These are phyloP conservation scores for Musa itinerans DNA, from an alignment of 176 grass and related monocot genomes.

Conservation along the genomic window DNA sequence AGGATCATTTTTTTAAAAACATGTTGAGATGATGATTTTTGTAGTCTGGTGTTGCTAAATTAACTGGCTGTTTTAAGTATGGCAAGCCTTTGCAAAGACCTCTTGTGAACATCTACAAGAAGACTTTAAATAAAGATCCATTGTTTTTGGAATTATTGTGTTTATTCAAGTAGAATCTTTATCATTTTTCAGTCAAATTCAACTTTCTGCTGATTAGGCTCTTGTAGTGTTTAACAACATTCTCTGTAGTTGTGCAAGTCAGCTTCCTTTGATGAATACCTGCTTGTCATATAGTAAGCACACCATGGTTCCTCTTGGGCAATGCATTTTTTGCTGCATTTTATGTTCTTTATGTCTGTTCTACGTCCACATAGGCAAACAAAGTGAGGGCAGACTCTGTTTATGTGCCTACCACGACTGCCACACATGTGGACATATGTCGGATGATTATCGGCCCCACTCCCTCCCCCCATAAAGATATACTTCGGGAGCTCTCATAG, in stretches of 20 bases:
- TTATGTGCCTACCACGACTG: too few relatives aligned
- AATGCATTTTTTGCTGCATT: too few relatives aligned
- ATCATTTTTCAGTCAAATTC: background rate
- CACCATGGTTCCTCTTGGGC: too few relatives aligned
- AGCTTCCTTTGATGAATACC: background rate
- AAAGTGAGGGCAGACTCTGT: too few relatives aligned
- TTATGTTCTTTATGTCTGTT: background rate
- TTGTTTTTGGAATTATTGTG: background rate
- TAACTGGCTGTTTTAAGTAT: background rate
- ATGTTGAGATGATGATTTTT: background rate
- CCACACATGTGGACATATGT: too few relatives aligned
- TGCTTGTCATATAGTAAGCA: background rate
- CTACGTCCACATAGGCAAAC: too few relatives aligned
- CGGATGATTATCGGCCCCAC: too few relatives aligned
- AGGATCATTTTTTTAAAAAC: conserved; percentile 20
- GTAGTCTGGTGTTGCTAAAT: background rate
- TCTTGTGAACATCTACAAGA: background rate
- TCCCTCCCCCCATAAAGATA: too few relatives aligned
- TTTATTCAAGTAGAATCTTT: background rate
- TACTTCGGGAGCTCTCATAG: too few relatives aligned
- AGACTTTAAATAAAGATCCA: background rate
- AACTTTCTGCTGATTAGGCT: background rate
- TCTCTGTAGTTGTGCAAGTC: background rate
- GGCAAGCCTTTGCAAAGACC: background rate
- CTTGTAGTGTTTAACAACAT: background rate